Conservation (phyloP, 2,329 filamentous ascomycete genomes). For the Colletotrichum sp. region DNA sequence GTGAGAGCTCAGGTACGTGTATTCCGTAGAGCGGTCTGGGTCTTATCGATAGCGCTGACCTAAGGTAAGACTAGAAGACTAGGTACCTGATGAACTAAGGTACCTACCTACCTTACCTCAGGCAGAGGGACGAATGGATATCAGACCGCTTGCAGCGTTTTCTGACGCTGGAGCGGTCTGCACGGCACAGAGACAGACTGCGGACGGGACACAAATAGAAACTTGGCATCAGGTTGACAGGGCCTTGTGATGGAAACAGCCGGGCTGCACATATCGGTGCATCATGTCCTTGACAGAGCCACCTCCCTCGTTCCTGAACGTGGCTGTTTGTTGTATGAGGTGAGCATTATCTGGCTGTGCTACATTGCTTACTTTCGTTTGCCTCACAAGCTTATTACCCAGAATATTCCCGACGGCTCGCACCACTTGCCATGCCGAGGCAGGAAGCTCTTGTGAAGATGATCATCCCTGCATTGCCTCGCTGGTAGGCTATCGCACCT, state of each 20-base stretch:
- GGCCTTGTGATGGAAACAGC: neutral
- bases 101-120: neutral
- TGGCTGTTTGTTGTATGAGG: neutral
- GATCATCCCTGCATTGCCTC: neutral
- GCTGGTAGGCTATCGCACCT: neutral
- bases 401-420: neutral
- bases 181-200: neutral
- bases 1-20: neutral
- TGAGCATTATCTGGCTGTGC: neutral
- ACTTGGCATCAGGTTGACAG: neutral
- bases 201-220: neutral
- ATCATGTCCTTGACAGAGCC: neutral
- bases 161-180: neutral
- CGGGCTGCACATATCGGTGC: neutral
- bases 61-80: neutral
- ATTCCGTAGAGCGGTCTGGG: neutral
- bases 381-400: neutral
- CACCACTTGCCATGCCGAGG: neutral
- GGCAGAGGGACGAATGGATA: neutral
- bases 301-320: neutral
- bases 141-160: neutral
- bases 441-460: neutral
- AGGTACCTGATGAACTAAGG: neutral
- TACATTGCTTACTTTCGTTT: neutral
- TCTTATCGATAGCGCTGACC: slow-evolving; percentile 1